Conservation (phyloP, 176 grass and related monocot species). For the Aegilops speltoides region DNA sequence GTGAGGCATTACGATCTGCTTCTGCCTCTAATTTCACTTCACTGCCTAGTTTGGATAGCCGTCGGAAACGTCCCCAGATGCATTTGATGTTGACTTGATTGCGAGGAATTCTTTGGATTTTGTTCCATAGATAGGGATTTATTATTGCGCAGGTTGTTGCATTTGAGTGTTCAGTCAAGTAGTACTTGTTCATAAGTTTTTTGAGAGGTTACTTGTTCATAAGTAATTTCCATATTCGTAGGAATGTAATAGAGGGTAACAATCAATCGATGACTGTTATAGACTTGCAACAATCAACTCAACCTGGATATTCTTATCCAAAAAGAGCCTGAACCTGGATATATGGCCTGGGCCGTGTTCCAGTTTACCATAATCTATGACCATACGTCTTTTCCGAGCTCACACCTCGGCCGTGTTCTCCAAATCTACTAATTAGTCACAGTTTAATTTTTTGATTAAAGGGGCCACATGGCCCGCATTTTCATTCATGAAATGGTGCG, state of each 20-base stretch:
- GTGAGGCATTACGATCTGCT: constrained; percentile 23
- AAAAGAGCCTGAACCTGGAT: not conserved
- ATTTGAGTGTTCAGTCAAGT: not conserved
- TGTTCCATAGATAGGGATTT: constrained; percentile 3
- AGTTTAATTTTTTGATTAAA: not conserved
- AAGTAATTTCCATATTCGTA: not conserved
- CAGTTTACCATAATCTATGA: not conserved
- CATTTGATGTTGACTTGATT: constrained; percentile 13
- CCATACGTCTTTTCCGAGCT: not conserved
- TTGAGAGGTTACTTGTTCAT: not conserved
- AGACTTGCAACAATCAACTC: not conserved
- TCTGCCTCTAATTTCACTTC: not conserved
- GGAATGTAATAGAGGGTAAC: not conserved
- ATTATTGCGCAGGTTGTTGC: not conserved
- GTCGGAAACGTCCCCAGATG: not conserved
- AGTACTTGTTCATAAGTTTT: not conserved
- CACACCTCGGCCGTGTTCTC: not conserved
- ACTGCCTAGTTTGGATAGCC: not conserved
- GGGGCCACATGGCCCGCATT: not conserved
- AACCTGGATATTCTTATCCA: not conserved
- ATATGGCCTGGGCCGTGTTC: constrained; percentile 16
- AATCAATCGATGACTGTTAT: not conserved
- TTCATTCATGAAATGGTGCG: not conserved
- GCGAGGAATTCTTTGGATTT: not conserved
- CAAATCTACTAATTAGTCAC: not conserved